Conservation (phyloP, 1,284 basidiomycete genomes). For the Sanguinoderma infundibulare region DNA sequence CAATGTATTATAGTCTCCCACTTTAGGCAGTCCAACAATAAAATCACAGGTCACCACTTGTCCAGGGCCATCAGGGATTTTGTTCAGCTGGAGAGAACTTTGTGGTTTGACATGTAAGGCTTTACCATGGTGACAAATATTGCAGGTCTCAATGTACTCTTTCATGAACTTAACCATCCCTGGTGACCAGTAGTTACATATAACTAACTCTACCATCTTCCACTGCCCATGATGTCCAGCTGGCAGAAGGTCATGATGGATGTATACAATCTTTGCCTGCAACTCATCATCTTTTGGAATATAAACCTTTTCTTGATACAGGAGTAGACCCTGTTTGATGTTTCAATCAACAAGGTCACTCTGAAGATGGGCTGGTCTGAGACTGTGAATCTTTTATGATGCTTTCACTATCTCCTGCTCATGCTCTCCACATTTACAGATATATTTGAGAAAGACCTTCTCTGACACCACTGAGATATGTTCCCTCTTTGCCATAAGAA, state of each 20-base stretch:
- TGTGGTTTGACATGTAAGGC: neutral
- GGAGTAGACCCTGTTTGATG: neutral
- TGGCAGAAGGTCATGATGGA: neutral
- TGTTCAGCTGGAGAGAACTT: constrained; percentile 13
- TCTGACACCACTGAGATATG: neutral
- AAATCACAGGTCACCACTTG: constrained; percentile 38
- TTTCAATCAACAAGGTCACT: neutral
- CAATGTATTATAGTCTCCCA: constrained; percentile 29
- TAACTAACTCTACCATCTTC: neutral
- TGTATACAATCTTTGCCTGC: neutral
- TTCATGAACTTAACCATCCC: constrained; percentile 34
- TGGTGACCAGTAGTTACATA: neutral
- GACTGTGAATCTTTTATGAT: neutral
- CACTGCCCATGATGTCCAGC: neutral
- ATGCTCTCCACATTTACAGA: neutral
- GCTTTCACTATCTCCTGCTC: neutral
- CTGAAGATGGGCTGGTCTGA: neutral
- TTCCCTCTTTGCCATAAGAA: neutral
- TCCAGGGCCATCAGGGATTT: constrained; percentile 5
- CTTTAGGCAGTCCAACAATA: constrained; percentile 41
- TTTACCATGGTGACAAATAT: constrained; percentile 44
- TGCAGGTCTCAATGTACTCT: constrained; percentile 44
- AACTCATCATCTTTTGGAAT: neutral
- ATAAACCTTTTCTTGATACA: constrained; percentile 43
- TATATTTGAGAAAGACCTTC: neutral